Evolutionary conservation across 257 asterid species (phyloP).

Genomic region (Solanum paucissectum): DNA sequence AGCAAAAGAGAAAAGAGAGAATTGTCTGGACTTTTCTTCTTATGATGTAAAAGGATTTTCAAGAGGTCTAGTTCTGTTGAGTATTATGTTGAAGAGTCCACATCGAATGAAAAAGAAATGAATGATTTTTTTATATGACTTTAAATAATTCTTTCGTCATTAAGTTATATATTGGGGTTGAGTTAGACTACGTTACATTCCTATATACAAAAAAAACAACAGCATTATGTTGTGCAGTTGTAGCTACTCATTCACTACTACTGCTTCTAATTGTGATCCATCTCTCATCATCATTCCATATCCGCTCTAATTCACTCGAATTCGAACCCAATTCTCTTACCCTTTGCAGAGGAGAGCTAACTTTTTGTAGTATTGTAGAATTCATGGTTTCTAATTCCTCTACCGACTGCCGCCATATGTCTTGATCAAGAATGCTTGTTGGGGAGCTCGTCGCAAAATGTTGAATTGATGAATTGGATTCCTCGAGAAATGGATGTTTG

Average conservation of each 20-base stretch:
- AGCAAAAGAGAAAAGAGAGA: too few species aligned
- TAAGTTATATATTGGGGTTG: not conserved
- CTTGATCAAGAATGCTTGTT: too few species aligned
- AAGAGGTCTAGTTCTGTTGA: not conserved
- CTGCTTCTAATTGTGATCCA: constrained; percentile 42
- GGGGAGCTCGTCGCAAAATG: constrained; percentile 12
- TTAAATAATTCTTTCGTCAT: not conserved
- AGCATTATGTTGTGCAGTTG: not conserved
- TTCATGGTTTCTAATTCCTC: constrained; percentile 14
- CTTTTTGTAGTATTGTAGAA: not conserved
- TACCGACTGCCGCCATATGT: too few species aligned
- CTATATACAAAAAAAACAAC: not conserved
- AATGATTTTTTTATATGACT: not conserved
- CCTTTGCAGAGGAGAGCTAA: constrained; percentile 6
- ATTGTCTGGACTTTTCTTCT: not conserved
- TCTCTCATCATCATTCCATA: constrained; percentile 18
- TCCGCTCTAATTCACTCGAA: constrained; percentile 24
- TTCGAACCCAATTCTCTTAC: constrained; percentile 7
- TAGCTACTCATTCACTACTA: not conserved
- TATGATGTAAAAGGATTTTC: not conserved
- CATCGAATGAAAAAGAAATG: too few species aligned
- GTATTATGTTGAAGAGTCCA: not conserved
- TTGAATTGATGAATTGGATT: not conserved
- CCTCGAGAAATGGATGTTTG: constrained; percentile 43
- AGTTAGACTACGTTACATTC: not conserved